phyloP scores from a whole-genome alignment of 2,329 filamentous ascomycete species.

The Fusarium ambrosium region DNA sequence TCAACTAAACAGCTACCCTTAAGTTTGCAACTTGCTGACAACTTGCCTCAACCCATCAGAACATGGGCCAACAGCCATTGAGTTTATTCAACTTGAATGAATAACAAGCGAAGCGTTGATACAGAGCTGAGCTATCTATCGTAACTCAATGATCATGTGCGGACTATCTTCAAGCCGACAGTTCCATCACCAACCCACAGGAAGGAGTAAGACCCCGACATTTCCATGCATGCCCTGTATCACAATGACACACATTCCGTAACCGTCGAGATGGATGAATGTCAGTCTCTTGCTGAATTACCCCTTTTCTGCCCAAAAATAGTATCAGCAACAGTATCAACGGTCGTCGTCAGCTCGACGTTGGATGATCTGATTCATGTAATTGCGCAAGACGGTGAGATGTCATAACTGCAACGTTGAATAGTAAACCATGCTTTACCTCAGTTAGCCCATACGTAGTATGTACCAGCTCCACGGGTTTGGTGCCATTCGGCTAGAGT shows the following conservation, averaged over 20 bases:
- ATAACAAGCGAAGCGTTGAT: not conserved
- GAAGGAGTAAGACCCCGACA: not conserved
- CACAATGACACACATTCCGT: not conserved
- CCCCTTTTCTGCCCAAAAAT: not conserved
- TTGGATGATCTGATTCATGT: not conserved
- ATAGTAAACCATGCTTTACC: not conserved
- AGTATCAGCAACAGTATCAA: not conserved
- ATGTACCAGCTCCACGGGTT: not conserved
- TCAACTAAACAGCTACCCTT: not conserved
- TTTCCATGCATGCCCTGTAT: not conserved
- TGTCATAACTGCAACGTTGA: not conserved
- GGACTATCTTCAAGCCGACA: not conserved
- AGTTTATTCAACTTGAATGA: not conserved
- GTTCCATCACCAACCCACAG: not conserved
- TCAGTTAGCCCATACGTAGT: not conserved
- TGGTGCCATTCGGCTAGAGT: not conserved
- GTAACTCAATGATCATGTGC: not conserved
- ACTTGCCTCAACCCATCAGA: not conserved
- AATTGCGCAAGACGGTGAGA: not conserved
- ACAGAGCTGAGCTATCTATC: not conserved
- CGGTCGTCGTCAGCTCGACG: not conserved
- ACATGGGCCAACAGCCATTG: not conserved
- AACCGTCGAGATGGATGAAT: not conserved
- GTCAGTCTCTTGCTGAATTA: not conserved
- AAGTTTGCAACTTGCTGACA: not conserved